Evolutionary conservation across 1,139 yeast species (phyloP).

Genomic region (Saccharomycopsis phalli): DNA sequence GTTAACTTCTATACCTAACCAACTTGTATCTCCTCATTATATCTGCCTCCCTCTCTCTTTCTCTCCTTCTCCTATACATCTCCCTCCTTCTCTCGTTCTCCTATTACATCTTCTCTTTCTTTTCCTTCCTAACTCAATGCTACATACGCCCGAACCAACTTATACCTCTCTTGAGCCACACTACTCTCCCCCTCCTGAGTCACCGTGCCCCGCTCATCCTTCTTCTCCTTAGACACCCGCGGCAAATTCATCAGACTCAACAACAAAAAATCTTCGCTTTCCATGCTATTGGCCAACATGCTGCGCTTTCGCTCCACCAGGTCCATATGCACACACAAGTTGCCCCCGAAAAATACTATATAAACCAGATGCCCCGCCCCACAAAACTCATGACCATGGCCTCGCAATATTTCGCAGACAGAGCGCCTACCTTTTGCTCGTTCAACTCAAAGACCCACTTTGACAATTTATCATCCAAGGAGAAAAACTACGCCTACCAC

Average conservation of each 20-base stretch:
- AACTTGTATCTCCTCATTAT: no score
- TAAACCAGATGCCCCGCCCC: no score
- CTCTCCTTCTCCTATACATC: no score
- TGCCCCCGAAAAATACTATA: no score
- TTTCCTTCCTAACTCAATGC: neutral
- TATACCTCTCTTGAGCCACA: conserved; percentile 12
- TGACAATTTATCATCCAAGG: conserved; percentile 41
- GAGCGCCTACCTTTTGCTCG: conserved; percentile 39
- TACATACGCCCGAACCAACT: conserved; percentile 5
- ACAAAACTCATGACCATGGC: no score
- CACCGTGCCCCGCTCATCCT: neutral
- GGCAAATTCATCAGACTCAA: conserved; percentile 5
- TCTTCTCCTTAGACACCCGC: neutral
- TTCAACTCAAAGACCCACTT: conserved; percentile 39
- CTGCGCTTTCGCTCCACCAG: conserved; percentile 3
- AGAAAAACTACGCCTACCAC: conserved; percentile 68
- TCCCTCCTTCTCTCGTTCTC: no score
- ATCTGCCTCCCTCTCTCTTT: no score
- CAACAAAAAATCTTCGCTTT: conserved; percentile 13
- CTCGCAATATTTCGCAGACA: conserved; percentile 31
- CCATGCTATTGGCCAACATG: conserved; percentile 9
- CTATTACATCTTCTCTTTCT: no score
- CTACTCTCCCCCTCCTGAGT: neutral
- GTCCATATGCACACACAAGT: no score
- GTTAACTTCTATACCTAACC: no score